phyloP scores from a whole-genome alignment of 331 rosid genomes.

The Quercus tomentella region DNA sequence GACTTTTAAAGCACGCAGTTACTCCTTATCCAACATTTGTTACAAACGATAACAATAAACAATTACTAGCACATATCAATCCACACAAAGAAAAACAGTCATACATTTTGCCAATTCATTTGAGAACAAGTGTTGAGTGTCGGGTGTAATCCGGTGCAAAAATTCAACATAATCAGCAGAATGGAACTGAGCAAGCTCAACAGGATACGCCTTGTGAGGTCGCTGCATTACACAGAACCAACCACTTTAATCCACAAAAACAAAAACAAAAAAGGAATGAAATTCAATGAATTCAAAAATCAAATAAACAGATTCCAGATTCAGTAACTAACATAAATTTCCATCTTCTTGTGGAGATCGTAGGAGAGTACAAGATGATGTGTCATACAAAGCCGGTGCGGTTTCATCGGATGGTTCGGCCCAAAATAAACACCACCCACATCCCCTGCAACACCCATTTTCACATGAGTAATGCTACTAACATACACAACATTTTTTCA shows the following conservation, averaged over 20 bases:
- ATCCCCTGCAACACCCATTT: slow-evolving; percentile 64
- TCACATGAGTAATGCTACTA: not conserved
- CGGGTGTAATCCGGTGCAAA: slow-evolving; percentile 89
- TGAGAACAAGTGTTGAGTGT: slow-evolving; percentile 75
- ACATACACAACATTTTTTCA: no score
- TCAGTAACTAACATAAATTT: slow-evolving; percentile 76
- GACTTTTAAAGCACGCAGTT: no score
- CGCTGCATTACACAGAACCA: slow-evolving; percentile 54
- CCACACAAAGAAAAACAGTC: not conserved
- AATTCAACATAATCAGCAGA: slow-evolving; percentile 88
- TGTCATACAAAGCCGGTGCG: slow-evolving; percentile 98
- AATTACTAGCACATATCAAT: no score
- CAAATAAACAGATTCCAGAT: not conserved
- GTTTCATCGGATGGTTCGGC: slow-evolving; percentile 98
- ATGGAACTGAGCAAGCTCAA: slow-evolving; percentile 99
- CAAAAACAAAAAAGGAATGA: not conserved
- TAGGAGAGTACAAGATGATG: slow-evolving; percentile 98
- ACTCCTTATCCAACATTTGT: no score
- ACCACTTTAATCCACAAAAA: not conserved
- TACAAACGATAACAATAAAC: no score
- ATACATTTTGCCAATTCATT: slow-evolving; percentile 75
- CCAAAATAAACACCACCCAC: slow-evolving; percentile 97
- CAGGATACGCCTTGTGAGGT: slow-evolving; percentile 97
- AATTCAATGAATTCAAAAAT: not conserved
- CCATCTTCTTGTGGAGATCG: slow-evolving; percentile 95